These are phyloP conservation scores for Clitocybe nebularis DNA, from an alignment of 1,284 basidiomycete genomes.

Conservation along the genomic window DNA sequence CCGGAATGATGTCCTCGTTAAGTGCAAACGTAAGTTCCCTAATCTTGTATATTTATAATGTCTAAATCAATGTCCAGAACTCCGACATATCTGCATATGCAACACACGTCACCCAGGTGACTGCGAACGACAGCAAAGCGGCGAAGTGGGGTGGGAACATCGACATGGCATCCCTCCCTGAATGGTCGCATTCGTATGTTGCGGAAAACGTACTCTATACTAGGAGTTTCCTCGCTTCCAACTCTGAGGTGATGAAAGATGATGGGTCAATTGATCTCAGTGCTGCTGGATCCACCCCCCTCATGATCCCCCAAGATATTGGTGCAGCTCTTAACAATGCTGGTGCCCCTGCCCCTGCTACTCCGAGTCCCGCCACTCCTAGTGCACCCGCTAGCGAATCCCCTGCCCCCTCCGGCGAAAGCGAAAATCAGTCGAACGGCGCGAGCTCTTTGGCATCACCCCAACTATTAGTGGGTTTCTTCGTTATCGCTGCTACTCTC, in stretches of 20 bases:
- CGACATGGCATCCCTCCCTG: slow-evolving; percentile 50
- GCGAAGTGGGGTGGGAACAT: slow-evolving; percentile 62
- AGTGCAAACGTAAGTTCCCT: slow-evolving; percentile 38
- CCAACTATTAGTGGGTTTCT: slow-evolving; percentile 42
- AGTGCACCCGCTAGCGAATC: slow-evolving; percentile 18
- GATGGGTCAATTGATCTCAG: slow-evolving; percentile 54
- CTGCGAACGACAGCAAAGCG: slow-evolving; percentile 44
- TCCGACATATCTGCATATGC: slow-evolving; percentile 54
- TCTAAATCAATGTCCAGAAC: slow-evolving; percentile 27
- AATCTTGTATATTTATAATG: slow-evolving; percentile 1
- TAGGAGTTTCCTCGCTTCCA: slow-evolving; percentile 57
- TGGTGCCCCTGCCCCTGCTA: slow-evolving; percentile 23
- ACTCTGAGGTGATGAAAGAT: slow-evolving; percentile 49
- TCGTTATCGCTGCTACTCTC: slow-evolving; percentile 49
- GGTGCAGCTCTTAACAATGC: slow-evolving; percentile 37
- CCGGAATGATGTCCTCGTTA: slow-evolving; percentile 47
- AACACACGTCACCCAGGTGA: slow-evolving; percentile 44
- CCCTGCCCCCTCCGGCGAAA: slow-evolving; percentile 20
- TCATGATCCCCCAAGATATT: slow-evolving; percentile 59
- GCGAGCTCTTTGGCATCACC: slow-evolving; percentile 49
- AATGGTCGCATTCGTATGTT: slow-evolving; percentile 45
- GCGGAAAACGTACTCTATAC: slow-evolving; percentile 63
- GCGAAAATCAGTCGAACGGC: slow-evolving; percentile 33
- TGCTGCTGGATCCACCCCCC: slow-evolving; percentile 37
- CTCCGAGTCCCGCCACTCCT: slow-evolving; percentile 25